Percentiles rank a stretch among this genome's conserved stretches.
phyloP scores from a whole-genome alignment of 192 early-diverging fungal species.

The Cetraspora pellucida region DNA sequence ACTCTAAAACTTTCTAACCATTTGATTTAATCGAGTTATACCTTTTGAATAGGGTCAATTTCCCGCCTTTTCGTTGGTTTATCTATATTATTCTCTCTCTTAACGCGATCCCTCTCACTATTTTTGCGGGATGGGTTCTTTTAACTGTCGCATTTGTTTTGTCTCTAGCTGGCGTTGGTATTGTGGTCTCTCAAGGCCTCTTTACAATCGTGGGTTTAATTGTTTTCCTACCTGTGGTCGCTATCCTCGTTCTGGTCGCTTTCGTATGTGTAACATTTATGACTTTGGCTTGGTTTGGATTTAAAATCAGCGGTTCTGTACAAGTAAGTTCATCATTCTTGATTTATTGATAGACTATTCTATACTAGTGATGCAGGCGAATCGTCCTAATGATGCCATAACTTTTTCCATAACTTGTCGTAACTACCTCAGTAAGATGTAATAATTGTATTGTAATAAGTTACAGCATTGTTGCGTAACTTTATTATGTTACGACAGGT shows the following conservation, averaged over 20 bases:
- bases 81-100: neutral
- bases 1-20: too few species aligned
- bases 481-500: too few species aligned
- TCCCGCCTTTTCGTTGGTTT: neutral
- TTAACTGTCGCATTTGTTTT: neutral
- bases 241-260: neutral
- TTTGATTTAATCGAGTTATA: neutral
- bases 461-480: too few species aligned
- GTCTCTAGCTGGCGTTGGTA: constrained; percentile 8
- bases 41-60: neutral
- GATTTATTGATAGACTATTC: too few species aligned
- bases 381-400: too few species aligned
- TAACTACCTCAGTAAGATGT: too few species aligned
- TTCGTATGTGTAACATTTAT: neutral
- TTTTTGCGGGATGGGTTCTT: constrained; percentile 7
- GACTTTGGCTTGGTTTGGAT: constrained; percentile 2
- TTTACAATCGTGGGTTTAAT: neutral
- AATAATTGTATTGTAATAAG: too few species aligned
- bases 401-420: too few species aligned
- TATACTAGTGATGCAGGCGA: too few species aligned
- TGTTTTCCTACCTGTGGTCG: constrained; percentile 8
- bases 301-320: neutral
- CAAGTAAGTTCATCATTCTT: neutral
- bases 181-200: neutral
- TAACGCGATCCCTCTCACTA: neutral